These are phyloP conservation scores for Apiospora arundinis DNA, from an alignment of 2,329 filamentous ascomycete species.

Conservation along the genomic window DNA sequence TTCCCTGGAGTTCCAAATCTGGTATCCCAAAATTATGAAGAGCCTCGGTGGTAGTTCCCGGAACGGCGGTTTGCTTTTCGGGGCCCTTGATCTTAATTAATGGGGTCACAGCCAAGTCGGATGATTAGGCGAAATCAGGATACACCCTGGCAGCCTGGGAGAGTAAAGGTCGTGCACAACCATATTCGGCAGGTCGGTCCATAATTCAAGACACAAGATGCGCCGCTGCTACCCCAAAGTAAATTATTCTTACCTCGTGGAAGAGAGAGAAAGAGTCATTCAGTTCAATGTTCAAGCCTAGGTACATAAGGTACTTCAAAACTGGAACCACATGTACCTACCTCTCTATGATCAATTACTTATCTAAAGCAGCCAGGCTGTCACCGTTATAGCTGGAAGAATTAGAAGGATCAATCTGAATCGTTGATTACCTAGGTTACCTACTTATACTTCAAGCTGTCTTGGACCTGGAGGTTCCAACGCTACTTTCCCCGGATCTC, in stretches of 20 bases:
- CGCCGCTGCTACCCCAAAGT: neutral
- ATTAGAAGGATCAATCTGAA: no score
- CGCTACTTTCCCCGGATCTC: conserved; percentile 4
- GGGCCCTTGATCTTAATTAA: neutral
- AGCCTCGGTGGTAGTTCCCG: neutral
- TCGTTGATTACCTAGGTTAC: no score
- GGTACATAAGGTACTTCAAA: neutral
- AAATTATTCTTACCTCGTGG: no score
- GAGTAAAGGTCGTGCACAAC: neutral
- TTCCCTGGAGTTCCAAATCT: no score
- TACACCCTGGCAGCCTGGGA: neutral
- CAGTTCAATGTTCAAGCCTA: no score
- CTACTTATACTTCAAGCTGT: no score
- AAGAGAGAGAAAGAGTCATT: neutral
- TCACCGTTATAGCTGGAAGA: no score
- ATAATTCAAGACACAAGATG: no score
- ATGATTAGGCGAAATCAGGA: conserved; percentile 2
- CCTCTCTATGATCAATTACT: no score
- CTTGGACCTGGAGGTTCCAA: neutral
- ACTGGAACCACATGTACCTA: no score
- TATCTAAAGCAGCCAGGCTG: no score
- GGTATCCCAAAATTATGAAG: no score
- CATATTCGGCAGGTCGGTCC: neutral
- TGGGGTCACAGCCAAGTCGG: conserved; percentile 9
- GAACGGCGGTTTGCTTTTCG: neutral